phyloP scores from a whole-genome alignment of 768 basidiomycete species.

The Tricholoma furcatifolium region DNA sequence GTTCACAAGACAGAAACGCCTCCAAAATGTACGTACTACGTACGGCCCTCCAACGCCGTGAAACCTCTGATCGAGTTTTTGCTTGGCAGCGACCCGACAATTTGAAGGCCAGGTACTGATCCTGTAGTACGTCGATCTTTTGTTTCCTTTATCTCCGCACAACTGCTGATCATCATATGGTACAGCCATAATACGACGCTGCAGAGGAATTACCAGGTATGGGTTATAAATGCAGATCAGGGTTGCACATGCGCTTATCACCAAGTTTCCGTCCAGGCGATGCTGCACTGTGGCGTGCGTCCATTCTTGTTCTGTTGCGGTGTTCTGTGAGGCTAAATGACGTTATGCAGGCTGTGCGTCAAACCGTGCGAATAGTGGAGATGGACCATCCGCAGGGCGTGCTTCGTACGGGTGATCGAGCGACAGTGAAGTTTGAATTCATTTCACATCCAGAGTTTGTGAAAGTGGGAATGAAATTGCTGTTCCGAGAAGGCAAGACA shows the following conservation, averaged over 20 bases:
- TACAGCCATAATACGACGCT: conserved; percentile 87
- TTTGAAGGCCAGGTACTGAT: conserved; percentile 96
- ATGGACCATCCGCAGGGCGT: conserved; percentile 91
- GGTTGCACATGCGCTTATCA: background rate
- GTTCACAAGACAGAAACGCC: conserved; percentile 76
- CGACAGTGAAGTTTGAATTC: conserved; percentile 93
- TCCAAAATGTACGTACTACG: conserved; percentile 71
- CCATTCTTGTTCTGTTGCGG: background rate
- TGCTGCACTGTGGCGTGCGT: conserved; percentile 88
- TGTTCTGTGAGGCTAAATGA: conserved; percentile 6
- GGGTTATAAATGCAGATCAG: conserved; percentile 12
- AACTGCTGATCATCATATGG: background rate
- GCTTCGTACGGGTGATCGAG: conserved; percentile 91
- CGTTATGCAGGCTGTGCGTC: conserved; percentile 70
- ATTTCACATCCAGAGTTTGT: conserved; percentile 90
- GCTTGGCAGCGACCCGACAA: conserved; percentile 59
- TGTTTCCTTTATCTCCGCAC: background rate
- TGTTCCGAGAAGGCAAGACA: conserved; percentile 95
- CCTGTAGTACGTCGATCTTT: conserved; percentile 63
- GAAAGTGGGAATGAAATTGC: conserved; percentile 88
- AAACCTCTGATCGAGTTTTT: background rate
- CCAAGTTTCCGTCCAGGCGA: conserved; percentile 48
- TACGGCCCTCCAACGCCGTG: conserved; percentile 21
- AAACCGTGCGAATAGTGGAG: conserved; percentile 87
- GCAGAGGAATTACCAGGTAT: conserved; percentile 89